Percentiles rank a stretch among this genome's conserved stretches.
Evolutionary conservation across 73 alveolate species (phyloP).

Genomic region (Blepharisma japonicum): DNA sequence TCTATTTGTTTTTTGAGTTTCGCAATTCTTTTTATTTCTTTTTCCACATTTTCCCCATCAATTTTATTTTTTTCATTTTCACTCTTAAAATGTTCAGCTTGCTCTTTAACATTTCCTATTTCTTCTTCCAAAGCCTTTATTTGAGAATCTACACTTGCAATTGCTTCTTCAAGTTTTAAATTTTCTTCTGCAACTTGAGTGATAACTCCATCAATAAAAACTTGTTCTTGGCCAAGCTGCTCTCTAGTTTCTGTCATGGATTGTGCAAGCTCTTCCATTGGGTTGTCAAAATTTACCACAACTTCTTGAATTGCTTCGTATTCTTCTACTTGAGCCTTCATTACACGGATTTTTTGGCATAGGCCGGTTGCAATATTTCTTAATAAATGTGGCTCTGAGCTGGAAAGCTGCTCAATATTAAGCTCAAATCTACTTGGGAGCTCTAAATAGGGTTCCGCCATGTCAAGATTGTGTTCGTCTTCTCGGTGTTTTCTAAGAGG

Average conservation of each 20-base stretch:
- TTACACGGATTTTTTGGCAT: neutral
- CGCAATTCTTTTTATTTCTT: neutral
- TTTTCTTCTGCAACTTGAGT: neutral
- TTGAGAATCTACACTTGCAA: neutral
- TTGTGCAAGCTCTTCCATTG: neutral
- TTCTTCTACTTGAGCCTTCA: neutral
- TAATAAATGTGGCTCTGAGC: neutral
- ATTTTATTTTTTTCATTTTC: neutral
- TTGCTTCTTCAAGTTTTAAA: neutral
- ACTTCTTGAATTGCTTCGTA: neutral
- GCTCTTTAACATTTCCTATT: neutral
- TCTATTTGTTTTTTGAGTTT: neutral
- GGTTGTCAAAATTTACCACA: neutral
- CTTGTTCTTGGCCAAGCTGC: neutral
- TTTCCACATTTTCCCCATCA: neutral
- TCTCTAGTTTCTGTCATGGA: neutral
- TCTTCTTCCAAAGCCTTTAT: neutral
- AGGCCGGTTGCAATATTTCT: neutral
- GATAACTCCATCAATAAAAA: too few relatives aligned
- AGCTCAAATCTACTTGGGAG: neutral
- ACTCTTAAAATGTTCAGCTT: neutral
- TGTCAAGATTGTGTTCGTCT: neutral
- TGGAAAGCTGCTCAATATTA: neutral
- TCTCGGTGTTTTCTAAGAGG: neutral
- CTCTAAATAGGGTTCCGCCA: neutral